A percentile compares a stretch with the other conserved stretches of the same genome.
Conservation (phyloP, 192 early-diverging fungal genomes). For the Neocallimastix lanati region DNA sequence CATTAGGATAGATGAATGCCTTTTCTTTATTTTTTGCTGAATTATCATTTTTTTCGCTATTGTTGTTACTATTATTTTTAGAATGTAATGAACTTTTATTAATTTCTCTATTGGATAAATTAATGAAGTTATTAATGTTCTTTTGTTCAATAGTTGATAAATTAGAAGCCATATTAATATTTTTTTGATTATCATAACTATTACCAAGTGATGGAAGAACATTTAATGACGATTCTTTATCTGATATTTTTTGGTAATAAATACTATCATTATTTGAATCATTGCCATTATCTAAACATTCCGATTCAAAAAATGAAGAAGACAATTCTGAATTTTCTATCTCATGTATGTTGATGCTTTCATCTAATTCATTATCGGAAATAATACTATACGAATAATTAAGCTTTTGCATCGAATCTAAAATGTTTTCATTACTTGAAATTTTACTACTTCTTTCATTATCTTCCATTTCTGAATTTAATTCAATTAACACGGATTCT, state of each 20-base stretch:
- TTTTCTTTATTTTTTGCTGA: too few relatives aligned
- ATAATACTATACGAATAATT: background rate
- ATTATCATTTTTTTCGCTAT: too few relatives aligned
- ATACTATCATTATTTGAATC: background rate
- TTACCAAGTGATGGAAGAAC: background rate
- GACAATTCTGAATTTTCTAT: background rate
- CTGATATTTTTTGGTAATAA: background rate
- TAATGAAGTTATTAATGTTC: background rate
- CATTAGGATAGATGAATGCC: too few relatives aligned
- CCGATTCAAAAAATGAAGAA: background rate
- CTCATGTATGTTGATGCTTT: background rate
- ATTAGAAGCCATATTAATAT: background rate
- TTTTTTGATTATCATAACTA: background rate
- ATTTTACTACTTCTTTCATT: background rate
- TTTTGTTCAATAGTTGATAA: background rate
- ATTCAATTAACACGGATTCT: background rate
- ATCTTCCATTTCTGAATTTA: background rate
- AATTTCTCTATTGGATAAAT: background rate
- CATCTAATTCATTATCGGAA: background rate
- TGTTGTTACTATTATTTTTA: background rate
- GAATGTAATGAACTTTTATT: background rate
- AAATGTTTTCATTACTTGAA: background rate
- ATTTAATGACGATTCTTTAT: background rate
- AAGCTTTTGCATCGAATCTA: background rate
- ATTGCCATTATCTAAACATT: background rate